phyloP scores from a whole-genome alignment of 1,284 basidiomycete genomes.

The Singerocomus rubriflavus region DNA sequence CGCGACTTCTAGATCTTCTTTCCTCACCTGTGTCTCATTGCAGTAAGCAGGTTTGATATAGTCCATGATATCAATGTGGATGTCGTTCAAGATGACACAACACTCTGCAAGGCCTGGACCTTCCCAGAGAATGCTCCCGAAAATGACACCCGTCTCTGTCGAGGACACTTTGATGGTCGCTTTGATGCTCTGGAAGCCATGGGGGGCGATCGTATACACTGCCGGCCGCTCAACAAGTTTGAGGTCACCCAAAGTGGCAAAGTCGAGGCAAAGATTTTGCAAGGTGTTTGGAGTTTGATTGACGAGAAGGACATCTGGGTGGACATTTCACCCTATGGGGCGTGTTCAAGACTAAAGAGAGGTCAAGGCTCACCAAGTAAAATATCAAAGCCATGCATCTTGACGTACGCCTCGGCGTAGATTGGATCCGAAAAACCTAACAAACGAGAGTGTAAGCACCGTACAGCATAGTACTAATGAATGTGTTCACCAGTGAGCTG shows the following conservation, averaged over 20 bases:
- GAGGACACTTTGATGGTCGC: slow-evolving; percentile 98
- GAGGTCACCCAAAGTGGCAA: slow-evolving; percentile 95
- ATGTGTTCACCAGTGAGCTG: slow-evolving; percentile 77
- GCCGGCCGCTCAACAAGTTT: slow-evolving; percentile 96
- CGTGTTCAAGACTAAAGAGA: not conserved
- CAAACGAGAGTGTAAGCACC: slow-evolving; percentile 1
- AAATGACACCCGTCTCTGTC: slow-evolving; percentile 98
- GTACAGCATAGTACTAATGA: not conserved
- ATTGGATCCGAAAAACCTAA: slow-evolving; percentile 97
- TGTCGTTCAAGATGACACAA: slow-evolving; percentile 93
- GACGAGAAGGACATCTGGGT: slow-evolving; percentile 87
- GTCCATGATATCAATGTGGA: slow-evolving; percentile 99
- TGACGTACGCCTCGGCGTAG: slow-evolving; percentile 98
- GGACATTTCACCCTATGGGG: not conserved
- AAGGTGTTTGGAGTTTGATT: slow-evolving; percentile 95
- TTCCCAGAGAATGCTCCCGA: slow-evolving; percentile 97
- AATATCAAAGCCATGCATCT: slow-evolving; percentile 98
- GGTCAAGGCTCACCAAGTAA: slow-evolving; percentile 58
- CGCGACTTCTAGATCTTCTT: not conserved
- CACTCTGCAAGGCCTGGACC: slow-evolving; percentile 84
- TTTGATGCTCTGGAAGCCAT: slow-evolving; percentile 98
- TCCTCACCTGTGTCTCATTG: slow-evolving; percentile 83
- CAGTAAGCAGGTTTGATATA: slow-evolving; percentile 98
- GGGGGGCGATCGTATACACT: slow-evolving; percentile 91
- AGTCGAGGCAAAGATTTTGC: slow-evolving; percentile 96